Base-by-base conservation (phyloP, 2,329 filamentous ascomycete genomes). In the Calycina herbarum region DNA sequence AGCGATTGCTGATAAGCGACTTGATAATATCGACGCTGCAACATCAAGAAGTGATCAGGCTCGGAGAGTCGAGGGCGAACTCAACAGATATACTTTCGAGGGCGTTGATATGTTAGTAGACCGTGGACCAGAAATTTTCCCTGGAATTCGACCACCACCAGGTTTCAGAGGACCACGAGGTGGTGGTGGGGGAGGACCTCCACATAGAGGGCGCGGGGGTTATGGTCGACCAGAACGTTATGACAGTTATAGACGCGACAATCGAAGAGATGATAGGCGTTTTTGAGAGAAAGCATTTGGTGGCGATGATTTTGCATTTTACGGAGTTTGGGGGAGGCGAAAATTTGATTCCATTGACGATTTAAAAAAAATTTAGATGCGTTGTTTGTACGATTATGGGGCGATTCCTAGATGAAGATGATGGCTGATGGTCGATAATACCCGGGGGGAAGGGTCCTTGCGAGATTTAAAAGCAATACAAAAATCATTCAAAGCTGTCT, bases 11-110 rank as follows among this genome's bases (percentile, higher is more conserved):
- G 82, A 85, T 17, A 82, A 83, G 57, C 86, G 94, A 13, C 79
- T 93, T 4, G 86, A 89, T 64, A 81, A 82, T 61, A 80, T 91
- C 17, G 81, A 83, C 17, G 73, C 77, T 51, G 72, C 81, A 2
- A 73, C 79, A 5, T 77, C 74, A 17, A 77, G 79, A 65, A 75
- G 79, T 40, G 67, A 78, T 38, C 65, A 73, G 69, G 71, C 77
- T 17, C 75, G 73, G 38, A 75, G 73, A 15, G 77, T 79, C 15
- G 78, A 78, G 17, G 81, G 68, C 76, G 80, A 67, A 78, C 82
- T 73, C 45, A 71, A 91, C 74, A 83, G 90, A 38, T 93, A 92
- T 75, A 89, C 88, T 0, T 93, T 93, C 71, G 89, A 93, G 75
- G 80, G 88, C 64, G 83, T 82, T 0, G 86, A 88, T 66, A 74